Evolutionary conservation across 352 stramenopile species (phyloP), one percentile per base, ranked within the genome.

Genomic region (Phytophthora idaei): DNA sequence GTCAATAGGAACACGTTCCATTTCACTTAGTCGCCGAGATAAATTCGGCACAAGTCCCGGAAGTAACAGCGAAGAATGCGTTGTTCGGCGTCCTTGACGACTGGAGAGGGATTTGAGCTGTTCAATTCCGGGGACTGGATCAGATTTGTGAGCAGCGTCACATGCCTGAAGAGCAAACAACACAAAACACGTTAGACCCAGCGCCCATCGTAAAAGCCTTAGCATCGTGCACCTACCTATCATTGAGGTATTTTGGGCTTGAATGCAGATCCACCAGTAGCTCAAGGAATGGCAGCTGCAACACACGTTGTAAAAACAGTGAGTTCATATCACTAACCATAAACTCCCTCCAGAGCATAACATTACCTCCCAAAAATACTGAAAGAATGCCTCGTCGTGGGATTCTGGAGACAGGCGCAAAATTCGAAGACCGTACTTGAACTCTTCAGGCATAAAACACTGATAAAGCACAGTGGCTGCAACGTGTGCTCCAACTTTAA

Each of bases 361-460:
- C 36, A 42, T 42, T 76, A 92, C 84, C 84, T 92, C 80, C 85
- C 85, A 95, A 71, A 93, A 93, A 66, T 93, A 93, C 81, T 95
- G 87, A 54, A 93, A 95, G 61, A 93, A 93, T 12, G 69, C 71
- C 2, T 87, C 71, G 54, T 93, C 84, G 61, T 93, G 85, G 6
- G 74, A 76, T 56, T 91, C 81, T 7, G 87, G 85, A n/a, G 85
- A 62, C 25, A 87, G 61, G 37, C 87, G 85, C 44, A 95, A 75
- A 47, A 95, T 90, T 32, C 85, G 87, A 29, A 95, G 76, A 1
- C 87, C 87, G 48, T 93, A 95, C 60, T 90, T 90, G 55, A 89
- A 76, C 64, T 95, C 87, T 39, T 95, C 87, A 7, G 77, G 65
- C 27, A 82, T 70, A 73, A 95, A 93, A 56, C 78, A 93, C 64